phyloP scores from a whole-genome alignment of 108 stramenopile species.

The Pseudonitzschia pungens region DNA sequence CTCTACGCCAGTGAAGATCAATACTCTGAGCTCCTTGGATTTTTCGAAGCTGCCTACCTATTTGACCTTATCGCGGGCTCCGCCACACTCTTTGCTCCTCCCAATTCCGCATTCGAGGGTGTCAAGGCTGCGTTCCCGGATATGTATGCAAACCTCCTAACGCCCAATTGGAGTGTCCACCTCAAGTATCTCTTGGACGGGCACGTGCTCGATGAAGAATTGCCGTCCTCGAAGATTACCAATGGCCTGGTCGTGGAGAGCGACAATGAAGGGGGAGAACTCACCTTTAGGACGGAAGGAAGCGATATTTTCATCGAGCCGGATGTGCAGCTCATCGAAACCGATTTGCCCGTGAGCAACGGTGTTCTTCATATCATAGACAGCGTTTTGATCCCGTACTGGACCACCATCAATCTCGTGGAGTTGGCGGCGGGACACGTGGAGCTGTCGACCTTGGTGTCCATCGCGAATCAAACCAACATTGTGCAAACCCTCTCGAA shows the following conservation, averaged over 20 bases:
- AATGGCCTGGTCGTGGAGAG: background rate
- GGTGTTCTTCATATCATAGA: slow-evolving; percentile 1
- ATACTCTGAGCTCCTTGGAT: no score
- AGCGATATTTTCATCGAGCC: background rate
- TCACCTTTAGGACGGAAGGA: background rate
- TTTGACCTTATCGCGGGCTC: no score
- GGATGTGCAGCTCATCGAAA: background rate
- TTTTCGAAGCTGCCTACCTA: no score
- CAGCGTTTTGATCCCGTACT: background rate
- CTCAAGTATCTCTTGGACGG: background rate
- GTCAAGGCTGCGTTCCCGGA: background rate
- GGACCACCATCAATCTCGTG: background rate
- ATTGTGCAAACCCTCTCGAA: background rate
- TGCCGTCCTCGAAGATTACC: background rate
- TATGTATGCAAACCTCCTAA: background rate
- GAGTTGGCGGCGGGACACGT: background rate
- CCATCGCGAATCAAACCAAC: background rate
- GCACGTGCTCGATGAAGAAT: background rate
- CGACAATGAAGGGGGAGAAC: background rate
- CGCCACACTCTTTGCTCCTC: background rate
- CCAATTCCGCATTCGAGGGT: background rate
- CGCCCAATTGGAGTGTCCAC: background rate
- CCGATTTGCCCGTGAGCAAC: background rate
- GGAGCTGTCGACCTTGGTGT: background rate
- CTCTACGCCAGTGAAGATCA: no score